A percentile compares a stretch with the other conserved stretches of the same genome.
Conservation (phyloP, 2,329 filamentous ascomycete species). For the Fusarium lateritium region DNA sequence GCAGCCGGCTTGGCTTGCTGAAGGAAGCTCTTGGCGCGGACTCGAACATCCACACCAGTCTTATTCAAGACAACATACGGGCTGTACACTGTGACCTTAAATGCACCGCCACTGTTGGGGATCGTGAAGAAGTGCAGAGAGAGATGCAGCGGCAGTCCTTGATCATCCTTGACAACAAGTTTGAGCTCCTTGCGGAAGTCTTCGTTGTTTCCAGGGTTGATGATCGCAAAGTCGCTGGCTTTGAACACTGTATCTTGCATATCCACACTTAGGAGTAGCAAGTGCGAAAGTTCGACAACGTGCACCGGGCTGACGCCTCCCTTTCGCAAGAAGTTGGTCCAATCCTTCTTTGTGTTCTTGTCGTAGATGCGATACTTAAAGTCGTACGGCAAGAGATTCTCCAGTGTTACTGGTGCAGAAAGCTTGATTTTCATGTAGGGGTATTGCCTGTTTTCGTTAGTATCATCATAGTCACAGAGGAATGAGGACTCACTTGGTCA, state of each 20-base stretch:
- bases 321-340: conserved; percentile 97
- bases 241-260: conserved; percentile 98
- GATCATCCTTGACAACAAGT: conserved; percentile 86
- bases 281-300: conserved; percentile 94
- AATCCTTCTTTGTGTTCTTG: conserved; percentile 98
- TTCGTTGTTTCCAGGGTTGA: conserved; percentile 89
- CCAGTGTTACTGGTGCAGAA: conserved; percentile 91
- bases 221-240: conserved; percentile 95
- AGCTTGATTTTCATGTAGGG: conserved; percentile 95
- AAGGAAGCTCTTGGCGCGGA: conserved; percentile 90
- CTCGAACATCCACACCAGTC: conserved; percentile 88
- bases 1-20: conserved; percentile 86
- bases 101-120: conserved; percentile 93
- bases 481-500: conserved; percentile 72
- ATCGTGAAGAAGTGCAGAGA: conserved; percentile 92
- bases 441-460: conserved; percentile 73
- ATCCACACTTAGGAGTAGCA: conserved; percentile 92
- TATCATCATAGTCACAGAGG: neutral
- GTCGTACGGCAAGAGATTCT: conserved; percentile 95
- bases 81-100: conserved; percentile 95
- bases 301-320: conserved; percentile 97
- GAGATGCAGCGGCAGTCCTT: conserved; percentile 83
- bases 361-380: conserved; percentile 99
- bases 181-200: conserved; percentile 89
- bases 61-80: conserved; percentile 97